Base-by-base conservation (phyloP, 306 rosid genomes). In the Cicer arietinum region DNA sequence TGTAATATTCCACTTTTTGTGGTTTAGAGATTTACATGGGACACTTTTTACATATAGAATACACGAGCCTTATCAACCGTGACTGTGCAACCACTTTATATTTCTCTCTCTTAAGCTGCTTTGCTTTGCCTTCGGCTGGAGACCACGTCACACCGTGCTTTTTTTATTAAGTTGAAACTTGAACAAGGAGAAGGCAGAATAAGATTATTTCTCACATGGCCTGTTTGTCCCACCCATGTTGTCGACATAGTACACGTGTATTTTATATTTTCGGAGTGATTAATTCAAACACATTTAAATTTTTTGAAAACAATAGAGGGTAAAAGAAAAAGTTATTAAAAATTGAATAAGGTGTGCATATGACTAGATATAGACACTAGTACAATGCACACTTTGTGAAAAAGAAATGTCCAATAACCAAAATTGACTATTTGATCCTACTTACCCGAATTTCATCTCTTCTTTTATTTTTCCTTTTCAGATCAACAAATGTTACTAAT, bases 161-260 rank as follows among this genome's bases (percentile, higher is more conserved):
- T 86, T 89, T 88, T 89, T 78, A 82, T 85, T 84, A 79, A 73
- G 64, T 72, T 82, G 83, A 83, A 84, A 80, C 61, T 74, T 77
- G 77, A 80, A 67, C 80, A 42, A 18, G n/a, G 40, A 80, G 74
- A 79, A 46, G 51, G 52, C 48, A 39, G 10, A 77, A 71, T 54
- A 69, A 54, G 71, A 74, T 80, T 61, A 78, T 66, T 37, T 60
- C 77, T 77, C 93, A 87, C 97, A 84, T 89, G 96, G 85, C 71
- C 43, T 89, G 96, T 41, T 41, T 37, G 56, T 80, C 91, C 85
- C 79, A 52, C 81, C 67, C 54, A 25, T 61, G 44, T 75, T 85
- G 62, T 57, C 71, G 7, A 22, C 53, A 30, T 4, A 30, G 5
- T 30, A 30, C 37, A 30, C 37, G 4, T 25, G 35, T 3, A 3